A percentile compares a stretch with the other conserved stretches of the same genome.
phyloP scores from a whole-genome alignment of 768 basidiomycete genomes.

The Calocybe gangraenosa region DNA sequence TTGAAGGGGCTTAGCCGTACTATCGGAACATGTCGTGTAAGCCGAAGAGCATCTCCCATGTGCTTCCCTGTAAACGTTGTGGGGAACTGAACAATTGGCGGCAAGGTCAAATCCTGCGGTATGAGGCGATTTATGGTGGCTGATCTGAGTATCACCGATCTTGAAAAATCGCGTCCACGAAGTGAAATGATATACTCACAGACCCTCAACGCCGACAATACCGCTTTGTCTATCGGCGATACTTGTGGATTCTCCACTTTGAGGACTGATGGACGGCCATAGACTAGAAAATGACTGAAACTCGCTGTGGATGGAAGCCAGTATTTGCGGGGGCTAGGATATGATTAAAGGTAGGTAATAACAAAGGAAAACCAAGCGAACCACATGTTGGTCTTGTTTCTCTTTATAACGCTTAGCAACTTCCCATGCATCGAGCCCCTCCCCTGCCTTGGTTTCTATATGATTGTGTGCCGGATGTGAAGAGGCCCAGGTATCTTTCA shows the following conservation, averaged over 20 bases:
- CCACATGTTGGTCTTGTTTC: constrained; percentile 58
- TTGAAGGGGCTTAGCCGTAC: constrained; percentile 63
- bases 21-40: constrained; percentile 56
- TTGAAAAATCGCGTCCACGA: background rate
- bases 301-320: constrained; percentile 51
- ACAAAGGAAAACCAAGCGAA: constrained; percentile 54
- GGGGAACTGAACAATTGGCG: constrained; percentile 43
- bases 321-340: constrained; percentile 62
- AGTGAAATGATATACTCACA: constrained; percentile 44
- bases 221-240: constrained; percentile 34
- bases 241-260: constrained; percentile 7
- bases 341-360: constrained; percentile 16
- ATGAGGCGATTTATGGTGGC: constrained; percentile 38
- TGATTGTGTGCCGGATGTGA: constrained; percentile 19
- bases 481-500: constrained; percentile 34
- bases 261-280: constrained; percentile 37
- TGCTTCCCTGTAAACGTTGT: constrained; percentile 57
- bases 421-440: constrained; percentile 62
- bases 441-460: constrained; percentile 9
- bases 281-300: constrained; percentile 47
- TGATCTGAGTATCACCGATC: constrained; percentile 26
- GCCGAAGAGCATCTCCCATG: constrained; percentile 54
- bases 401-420: constrained; percentile 53
- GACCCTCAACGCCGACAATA: constrained; percentile 45
- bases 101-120: constrained; percentile 48